Evolutionary conservation across 192 early-diverging fungal species (phyloP).

Genomic region (Coemansia reversa): DNA sequence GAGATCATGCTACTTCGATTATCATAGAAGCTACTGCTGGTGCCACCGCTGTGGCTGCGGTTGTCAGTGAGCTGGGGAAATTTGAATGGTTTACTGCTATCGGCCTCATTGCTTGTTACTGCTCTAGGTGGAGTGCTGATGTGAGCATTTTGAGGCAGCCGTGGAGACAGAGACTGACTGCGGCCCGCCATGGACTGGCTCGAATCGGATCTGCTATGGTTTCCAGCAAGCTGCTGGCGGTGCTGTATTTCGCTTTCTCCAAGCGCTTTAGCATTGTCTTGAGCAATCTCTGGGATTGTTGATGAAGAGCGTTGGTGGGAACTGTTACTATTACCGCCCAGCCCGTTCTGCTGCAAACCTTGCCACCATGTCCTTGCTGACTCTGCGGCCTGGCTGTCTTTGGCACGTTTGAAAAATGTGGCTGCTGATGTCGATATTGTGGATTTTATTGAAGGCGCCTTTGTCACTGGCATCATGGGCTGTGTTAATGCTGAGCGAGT

Average conservation of each 20-base stretch:
- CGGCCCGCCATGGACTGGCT: background rate
- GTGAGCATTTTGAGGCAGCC: constrained; percentile 1
- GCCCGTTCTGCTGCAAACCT: constrained; percentile 27
- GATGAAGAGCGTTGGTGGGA: background rate
- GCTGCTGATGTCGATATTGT: constrained; percentile 33
- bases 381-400: constrained; percentile 48
- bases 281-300: background rate
- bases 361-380: constrained; percentile 55
- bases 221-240: background rate
- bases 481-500: constrained; percentile 6
- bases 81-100: constrained; percentile 15
- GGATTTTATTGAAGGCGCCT: constrained; percentile 21
- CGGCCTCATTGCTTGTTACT: constrained; percentile 7
- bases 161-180: constrained; percentile 1
- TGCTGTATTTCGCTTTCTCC: too few species aligned
- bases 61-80: constrained; percentile 20
- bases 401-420: constrained; percentile 42
- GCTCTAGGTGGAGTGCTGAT: constrained; percentile 11
- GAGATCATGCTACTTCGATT: constrained; percentile 5
- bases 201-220: background rate
- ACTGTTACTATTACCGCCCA: background rate
- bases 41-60: constrained; percentile 11
- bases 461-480: background rate
- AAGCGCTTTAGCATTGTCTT: background rate
- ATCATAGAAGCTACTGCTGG: constrained; percentile 16